Conservation (phyloP, 306 rosid genomes). For the Sindora glabra region DNA sequence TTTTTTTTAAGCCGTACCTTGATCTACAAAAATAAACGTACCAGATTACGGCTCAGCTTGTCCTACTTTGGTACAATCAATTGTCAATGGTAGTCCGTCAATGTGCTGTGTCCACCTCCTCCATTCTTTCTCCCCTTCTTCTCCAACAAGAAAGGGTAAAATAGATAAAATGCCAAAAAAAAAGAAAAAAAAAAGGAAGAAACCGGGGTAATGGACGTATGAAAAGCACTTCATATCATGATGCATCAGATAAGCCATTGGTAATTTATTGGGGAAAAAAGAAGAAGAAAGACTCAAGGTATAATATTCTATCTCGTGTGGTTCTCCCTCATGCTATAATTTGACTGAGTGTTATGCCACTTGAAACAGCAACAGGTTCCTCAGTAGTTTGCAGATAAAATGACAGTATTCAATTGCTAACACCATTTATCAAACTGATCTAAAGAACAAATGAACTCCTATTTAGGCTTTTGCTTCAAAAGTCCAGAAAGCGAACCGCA, state of each 20-base stretch:
- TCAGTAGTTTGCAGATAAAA: not conserved
- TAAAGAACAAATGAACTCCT: not conserved
- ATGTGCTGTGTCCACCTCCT: too few species aligned
- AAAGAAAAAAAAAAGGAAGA: too few species aligned
- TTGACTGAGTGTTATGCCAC: too few species aligned
- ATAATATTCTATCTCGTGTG: not conserved
- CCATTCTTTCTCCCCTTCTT: too few species aligned
- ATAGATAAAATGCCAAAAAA: too few species aligned
- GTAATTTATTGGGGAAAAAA: not conserved
- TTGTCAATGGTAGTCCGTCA: too few species aligned
- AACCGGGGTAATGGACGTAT: not conserved
- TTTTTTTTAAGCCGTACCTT: too few species aligned
- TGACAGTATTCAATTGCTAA: not conserved
- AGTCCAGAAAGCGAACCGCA: slow-evolving; percentile 86
- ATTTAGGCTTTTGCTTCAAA: slow-evolving; percentile 59
- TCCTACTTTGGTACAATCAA: too few species aligned
- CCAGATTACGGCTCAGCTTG: too few species aligned
- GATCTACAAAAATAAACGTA: too few species aligned
- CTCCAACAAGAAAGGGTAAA: too few species aligned
- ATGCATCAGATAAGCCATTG: not conserved
- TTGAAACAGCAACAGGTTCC: too few species aligned
- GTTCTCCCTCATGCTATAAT: not conserved
- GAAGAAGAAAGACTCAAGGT: not conserved
- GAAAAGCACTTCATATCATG: not conserved
- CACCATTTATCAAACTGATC: not conserved